A percentile compares a stretch with the other conserved stretches of the same genome.
phyloP scores from a whole-genome alignment of 2,329 filamentous ascomycete genomes.

The Hortaea werneckii region DNA sequence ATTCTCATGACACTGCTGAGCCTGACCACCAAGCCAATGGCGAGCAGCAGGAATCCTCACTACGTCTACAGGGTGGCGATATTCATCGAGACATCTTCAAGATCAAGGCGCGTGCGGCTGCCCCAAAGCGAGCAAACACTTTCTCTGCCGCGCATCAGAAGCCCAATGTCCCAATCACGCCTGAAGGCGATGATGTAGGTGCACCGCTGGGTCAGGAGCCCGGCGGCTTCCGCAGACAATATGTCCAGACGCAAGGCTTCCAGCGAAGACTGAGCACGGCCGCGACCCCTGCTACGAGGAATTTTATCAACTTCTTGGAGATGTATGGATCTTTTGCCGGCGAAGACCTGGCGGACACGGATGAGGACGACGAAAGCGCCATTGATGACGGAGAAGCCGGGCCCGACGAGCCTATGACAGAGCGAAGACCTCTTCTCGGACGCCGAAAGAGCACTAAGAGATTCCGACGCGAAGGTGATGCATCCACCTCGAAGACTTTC shows the following conservation, averaged over 20 bases:
- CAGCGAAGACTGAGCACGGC: slow-evolving; percentile 31
- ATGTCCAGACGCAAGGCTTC: slow-evolving; percentile 36
- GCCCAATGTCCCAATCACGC: slow-evolving; percentile 21
- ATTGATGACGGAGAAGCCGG: slow-evolving; percentile 48
- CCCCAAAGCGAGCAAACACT: slow-evolving; percentile 48
- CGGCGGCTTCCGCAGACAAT: slow-evolving; percentile 46
- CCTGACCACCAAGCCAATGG: neutral
- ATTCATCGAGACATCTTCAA: slow-evolving; percentile 71
- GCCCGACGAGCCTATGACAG: slow-evolving; percentile 46
- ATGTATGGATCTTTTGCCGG: slow-evolving; percentile 69
- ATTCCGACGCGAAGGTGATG: slow-evolving; percentile 45
- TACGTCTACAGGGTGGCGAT: slow-evolving; percentile 64
- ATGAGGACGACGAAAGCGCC: slow-evolving; percentile 49
- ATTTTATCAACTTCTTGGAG: slow-evolving; percentile 66
- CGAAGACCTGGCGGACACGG: slow-evolving; percentile 52
- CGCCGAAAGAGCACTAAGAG: slow-evolving; percentile 44
- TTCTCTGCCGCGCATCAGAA: slow-evolving; percentile 42
- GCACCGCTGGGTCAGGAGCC: slow-evolving; percentile 28
- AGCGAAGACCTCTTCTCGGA: slow-evolving; percentile 52
- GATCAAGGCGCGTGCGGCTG: slow-evolving; percentile 50
- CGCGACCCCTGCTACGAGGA: slow-evolving; percentile 49
- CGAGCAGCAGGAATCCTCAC: slow-evolving; percentile 33
- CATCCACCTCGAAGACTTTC: slow-evolving; percentile 61
- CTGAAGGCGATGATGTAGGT: neutral
- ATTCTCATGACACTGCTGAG: slow-evolving; percentile 5